Percentiles rank a stretch among this genome's conserved stretches.
These are phyloP conservation scores for Myxozyma mucilagina DNA, from an alignment of 805 yeast genomes.

Conservation along the genomic window DNA sequence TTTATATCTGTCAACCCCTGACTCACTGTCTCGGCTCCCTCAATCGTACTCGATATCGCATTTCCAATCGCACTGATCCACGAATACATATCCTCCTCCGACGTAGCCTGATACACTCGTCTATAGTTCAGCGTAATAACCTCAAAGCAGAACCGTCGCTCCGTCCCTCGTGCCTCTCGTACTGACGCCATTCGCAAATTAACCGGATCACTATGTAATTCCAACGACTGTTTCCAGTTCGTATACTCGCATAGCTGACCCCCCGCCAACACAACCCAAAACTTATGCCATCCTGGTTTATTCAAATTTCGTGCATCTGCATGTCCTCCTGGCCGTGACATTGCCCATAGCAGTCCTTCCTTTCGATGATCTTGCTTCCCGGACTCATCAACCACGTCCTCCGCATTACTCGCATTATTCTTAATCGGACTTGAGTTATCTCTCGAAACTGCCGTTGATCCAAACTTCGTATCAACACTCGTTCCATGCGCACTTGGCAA, in stretches of 20 bases:
- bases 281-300: conserved; percentile 72
- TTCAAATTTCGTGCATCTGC: conserved; percentile 40
- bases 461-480: background rate
- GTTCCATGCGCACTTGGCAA: background rate
- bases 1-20: background rate
- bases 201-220: conserved; percentile 63
- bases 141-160: conserved; percentile 65
- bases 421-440: background rate
- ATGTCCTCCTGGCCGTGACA: conserved; percentile 43
- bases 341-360: conserved; percentile 49
- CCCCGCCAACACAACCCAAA: conserved; percentile 75
- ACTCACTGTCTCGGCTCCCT: conserved; percentile 35
- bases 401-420: background rate
- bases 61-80: conserved; percentile 68
- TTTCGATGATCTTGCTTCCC: conserved; percentile 34
- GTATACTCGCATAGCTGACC: conserved; percentile 69
- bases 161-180: conserved; percentile 47
- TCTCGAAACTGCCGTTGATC: background rate
- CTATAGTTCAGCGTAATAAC: conserved; percentile 70
- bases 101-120: conserved; percentile 72
- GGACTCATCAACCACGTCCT: conserved; percentile 1
- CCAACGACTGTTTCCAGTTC: conserved; percentile 75
- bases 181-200: conserved; percentile 67
- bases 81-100: conserved; percentile 61
- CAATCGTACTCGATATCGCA: conserved; percentile 51